These are phyloP conservation scores for Aspergillus pseudoglaucus DNA, from an alignment of 2,329 filamentous ascomycete genomes.

Conservation along the genomic window DNA sequence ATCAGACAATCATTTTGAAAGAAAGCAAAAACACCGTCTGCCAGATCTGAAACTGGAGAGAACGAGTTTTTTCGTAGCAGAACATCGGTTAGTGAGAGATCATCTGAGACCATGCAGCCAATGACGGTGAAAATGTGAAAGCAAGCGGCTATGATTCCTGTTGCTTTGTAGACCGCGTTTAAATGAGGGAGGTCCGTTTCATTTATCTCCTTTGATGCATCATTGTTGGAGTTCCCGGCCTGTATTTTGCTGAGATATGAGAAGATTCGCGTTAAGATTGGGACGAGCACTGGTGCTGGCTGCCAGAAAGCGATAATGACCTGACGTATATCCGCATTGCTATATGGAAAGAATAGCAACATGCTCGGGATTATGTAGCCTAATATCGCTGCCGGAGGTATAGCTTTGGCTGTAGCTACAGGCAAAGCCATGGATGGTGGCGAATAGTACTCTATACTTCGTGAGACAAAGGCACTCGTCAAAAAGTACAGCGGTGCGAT, in stretches of 20 bases:
- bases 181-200: constrained; percentile 2
- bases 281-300: constrained; percentile 15
- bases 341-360: constrained; percentile 18
- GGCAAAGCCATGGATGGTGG: constrained; percentile 8
- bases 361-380: constrained; percentile 19
- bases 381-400: constrained; percentile 17
- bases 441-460: constrained; percentile 7
- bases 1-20: constrained; percentile 21
- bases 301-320: constrained; percentile 18
- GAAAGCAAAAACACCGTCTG: constrained; percentile 15
- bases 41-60: constrained; percentile 6
- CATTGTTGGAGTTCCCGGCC: neutral
- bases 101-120: constrained; percentile 1
- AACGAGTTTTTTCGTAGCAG: constrained; percentile 10
- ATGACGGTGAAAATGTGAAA: constrained; percentile 3
- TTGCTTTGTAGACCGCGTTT: constrained; percentile 1
- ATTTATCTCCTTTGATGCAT: neutral
- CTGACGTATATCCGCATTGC: constrained; percentile 9
- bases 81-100: constrained; percentile 7
- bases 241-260: neutral
- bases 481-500: constrained; percentile 21
- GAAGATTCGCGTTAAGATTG: constrained; percentile 10
- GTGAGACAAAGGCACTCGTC: constrained; percentile 11
- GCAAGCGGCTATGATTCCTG: constrained; percentile 5
- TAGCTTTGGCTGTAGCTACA: constrained; percentile 12